Base-by-base conservation (phyloP, 768 basidiomycete species). In the Pulveroboletus sp. region DNA sequence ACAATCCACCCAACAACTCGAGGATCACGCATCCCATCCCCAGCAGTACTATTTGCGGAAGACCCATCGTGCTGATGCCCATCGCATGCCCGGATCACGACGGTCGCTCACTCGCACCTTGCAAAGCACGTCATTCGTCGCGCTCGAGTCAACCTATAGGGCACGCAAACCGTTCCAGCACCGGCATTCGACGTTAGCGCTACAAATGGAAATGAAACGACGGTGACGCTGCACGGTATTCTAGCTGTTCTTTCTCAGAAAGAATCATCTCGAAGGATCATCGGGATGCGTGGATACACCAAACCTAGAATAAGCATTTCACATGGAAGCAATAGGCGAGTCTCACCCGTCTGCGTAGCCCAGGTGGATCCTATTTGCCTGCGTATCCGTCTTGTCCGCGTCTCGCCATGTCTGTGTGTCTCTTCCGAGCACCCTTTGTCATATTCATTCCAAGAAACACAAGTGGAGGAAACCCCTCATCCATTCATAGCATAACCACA, bases 281-380 rank as follows among this genome's bases (percentile, higher is more conserved):
- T 32, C 31, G 27, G 40, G 27, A 14, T 6, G 15, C n/a, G 26
- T n/a, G 14, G 31, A 44, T 40, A 21, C 18, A 39, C 31, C 15
- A 11, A 36, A 39, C 31, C 10, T n/a, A 44, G 43, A 30, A 41
- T 40, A 36, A 28, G 32, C 7, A 8, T 57, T 46, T 47, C 42
- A 47, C 47, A 49, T 51, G n/a, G 21, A 49, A 52, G 38, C 17
- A 53, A 58, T 55, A 24, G 39, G 53, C 9, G 49, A 49, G 55
- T 52, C 50, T 28, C n/a, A 39, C n/a, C 45, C 44, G 36, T 28
- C 39, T 47, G 40, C 43, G 41, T 31, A 48, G 40, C 39, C 43
- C 31, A 27, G 41, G 52, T 6, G 49, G 45, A 54, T 52, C 49
- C 35, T 26, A 46, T 9, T 50, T 49, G 46, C 40, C 39, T 49